Evolutionary conservation across 2,329 filamentous ascomycete species (phyloP).

Genomic region (Pseudomassariella vexata): DNA sequence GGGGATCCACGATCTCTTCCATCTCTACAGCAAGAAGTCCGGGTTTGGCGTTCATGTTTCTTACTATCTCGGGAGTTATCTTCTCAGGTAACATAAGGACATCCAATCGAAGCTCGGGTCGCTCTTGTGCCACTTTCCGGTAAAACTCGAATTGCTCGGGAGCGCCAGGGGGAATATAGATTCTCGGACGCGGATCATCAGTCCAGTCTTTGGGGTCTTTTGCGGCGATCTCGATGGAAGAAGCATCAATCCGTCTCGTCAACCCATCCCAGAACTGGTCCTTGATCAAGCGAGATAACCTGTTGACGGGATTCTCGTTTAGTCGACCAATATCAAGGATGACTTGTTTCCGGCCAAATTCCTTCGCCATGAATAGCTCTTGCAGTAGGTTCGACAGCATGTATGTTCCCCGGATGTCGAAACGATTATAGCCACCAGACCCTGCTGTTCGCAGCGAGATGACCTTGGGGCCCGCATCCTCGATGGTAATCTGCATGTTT

Average conservation of each 20-base stretch:
- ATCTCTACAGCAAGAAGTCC: conserved; percentile 87
- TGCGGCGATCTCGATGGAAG: conserved; percentile 79
- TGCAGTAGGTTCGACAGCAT: conserved; percentile 96
- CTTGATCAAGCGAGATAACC: conserved; percentile 78
- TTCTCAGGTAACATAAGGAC: conserved; percentile 72
- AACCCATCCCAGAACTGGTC: conserved; percentile 91
- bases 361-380: conserved; percentile 86
- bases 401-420: conserved; percentile 92
- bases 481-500: conserved; percentile 97
- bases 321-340: conserved; percentile 85
- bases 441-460: conserved; percentile 78
- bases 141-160: conserved; percentile 92
- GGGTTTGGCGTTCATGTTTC: conserved; percentile 78
- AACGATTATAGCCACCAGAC: conserved; percentile 79
- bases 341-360: conserved; percentile 83
- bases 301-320: conserved; percentile 90
- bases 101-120: conserved; percentile 81
- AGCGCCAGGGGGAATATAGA: conserved; percentile 81
- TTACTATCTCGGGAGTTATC: conserved; percentile 76
- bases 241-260: conserved; percentile 84
- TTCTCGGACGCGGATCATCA: conserved; percentile 76
- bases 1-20: conserved; percentile 64
- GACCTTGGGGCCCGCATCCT: conserved; percentile 89
- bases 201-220: conserved; percentile 96
- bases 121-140: conserved; percentile 66